Evolutionary conservation across 2,329 filamentous ascomycete species (phyloP), one percentile per base, ranked within the genome.

Genomic region (Graphiopsis chlorocephala): DNA sequence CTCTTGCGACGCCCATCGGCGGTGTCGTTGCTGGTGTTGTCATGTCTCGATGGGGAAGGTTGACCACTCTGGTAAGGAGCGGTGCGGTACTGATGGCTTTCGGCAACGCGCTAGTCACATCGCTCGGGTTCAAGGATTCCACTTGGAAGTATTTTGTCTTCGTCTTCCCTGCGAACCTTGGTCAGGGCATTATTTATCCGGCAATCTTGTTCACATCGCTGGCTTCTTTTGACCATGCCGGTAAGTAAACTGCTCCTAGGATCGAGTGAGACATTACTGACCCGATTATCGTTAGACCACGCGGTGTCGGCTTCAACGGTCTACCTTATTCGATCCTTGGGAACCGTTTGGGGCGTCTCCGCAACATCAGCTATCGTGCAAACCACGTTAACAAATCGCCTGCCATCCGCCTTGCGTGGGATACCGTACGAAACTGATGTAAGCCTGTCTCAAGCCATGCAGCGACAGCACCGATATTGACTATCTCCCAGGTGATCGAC

Each of bases 271-370:
- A 45, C n/a, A 20, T 10, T 12, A 12, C n/a, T 45, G n/a, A 45
- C 8, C 8, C 4, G 3, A 11, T 45, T 2, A 1, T 45, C 38
- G 6, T 11, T 10, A 45, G 38, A 45, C n/a, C 38, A 45, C 38
- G 38, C 38, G 4, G 38, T 45, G 3, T 45, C 38, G 1, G 38
- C 38, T 45, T 45, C 38, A 2, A 45, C 38, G n/a, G 38, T 45
- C 17, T 45, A 89, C 72, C 80, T 89, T 23, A 82, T 89, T 50
- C 83, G 87, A 28, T 88, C 86, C 0, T 76, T 89, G 3, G 87
- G 86, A 1, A 85, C 83, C 0, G 86, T 89, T 17, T 89, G 85
- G 82, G 86, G 87, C 11, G 87, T 89, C 1, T 86, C 87, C 0
- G 78, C 86, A 38, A 85, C 85, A 0, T 87, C 86, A 10, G 82